Evolutionary conservation across 805 yeast genomes (phyloP).

Genomic region (Wickerhamomyces bisporus): DNA sequence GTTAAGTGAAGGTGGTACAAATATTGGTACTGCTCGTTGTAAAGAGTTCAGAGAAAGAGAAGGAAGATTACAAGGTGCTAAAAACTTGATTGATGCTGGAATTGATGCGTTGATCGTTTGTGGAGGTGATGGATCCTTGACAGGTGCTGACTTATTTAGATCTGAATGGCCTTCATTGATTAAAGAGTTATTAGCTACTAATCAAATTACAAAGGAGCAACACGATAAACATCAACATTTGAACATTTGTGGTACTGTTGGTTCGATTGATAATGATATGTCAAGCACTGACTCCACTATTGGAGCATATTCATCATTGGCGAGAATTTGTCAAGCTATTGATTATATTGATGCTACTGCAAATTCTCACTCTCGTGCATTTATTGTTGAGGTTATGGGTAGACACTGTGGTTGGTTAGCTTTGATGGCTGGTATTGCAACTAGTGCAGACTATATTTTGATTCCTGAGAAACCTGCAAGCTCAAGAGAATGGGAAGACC

Average conservation of each 20-base stretch:
- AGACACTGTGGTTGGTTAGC: constrained; percentile 99
- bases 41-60: constrained; percentile 76
- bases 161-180: constrained; percentile 91
- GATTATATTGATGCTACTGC: constrained; percentile 98
- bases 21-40: constrained; percentile 95
- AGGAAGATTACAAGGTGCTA: constrained; percentile 81
- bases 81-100: constrained; percentile 78
- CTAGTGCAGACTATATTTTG: constrained; percentile 91
- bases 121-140: constrained; percentile 98
- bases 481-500: constrained; percentile 70
- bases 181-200: constrained; percentile 56
- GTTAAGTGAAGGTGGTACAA: constrained; percentile 89
- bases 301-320: constrained; percentile 93
- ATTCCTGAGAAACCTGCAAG: constrained; percentile 92
- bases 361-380: constrained; percentile 93
- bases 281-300: constrained; percentile 93
- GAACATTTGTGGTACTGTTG: constrained; percentile 90
- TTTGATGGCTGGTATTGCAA: constrained; percentile 93
- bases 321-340: constrained; percentile 87
- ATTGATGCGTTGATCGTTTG: constrained; percentile 94
- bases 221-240: constrained; percentile 60
- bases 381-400: constrained; percentile 98
- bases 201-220: constrained; percentile 53
- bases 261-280: constrained; percentile 98
- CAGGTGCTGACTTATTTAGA: constrained; percentile 95